Percentiles rank a stretch among this genome's conserved stretches.
phyloP scores from a whole-genome alignment of 257 asterid species.

The Linderniella brevidens region DNA sequence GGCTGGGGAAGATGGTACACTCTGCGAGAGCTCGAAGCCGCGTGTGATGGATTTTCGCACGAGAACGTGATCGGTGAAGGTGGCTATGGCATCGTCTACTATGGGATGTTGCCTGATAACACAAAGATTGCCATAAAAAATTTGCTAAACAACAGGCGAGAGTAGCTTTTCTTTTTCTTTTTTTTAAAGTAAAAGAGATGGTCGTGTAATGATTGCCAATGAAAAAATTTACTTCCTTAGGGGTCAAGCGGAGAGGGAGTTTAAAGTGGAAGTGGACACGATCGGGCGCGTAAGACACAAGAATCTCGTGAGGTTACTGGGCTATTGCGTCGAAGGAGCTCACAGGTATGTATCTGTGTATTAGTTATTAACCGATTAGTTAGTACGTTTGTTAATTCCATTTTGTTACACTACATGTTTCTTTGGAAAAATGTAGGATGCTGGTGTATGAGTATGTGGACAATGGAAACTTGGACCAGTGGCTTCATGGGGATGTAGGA shows the following conservation, averaged over 20 bases:
- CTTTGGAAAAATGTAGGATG: constrained; percentile 33
- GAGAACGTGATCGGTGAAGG: constrained; percentile 99
- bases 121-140: constrained; percentile 80
- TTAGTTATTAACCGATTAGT: neutral
- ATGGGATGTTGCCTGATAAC: constrained; percentile 62
- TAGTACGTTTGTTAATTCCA: neutral
- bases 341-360: constrained; percentile 40
- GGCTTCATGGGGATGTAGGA: constrained; percentile 98
- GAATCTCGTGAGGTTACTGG: constrained; percentile 81
- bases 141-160: constrained; percentile 73
- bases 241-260: constrained; percentile 96
- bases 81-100: constrained; percentile 89
- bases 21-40: constrained; percentile 92
- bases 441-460: constrained; percentile 91
- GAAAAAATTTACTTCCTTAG: constrained; percentile 15
- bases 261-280: constrained; percentile 91
- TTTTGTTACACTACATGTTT: neutral
- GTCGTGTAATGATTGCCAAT: neutral
- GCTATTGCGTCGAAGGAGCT: constrained; percentile 98
- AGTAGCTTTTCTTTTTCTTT: neutral
- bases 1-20: constrained; percentile 99
- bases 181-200: neutral
- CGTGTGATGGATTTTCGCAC: constrained; percentile 77
- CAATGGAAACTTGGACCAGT: constrained; percentile 89
- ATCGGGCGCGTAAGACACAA: constrained; percentile 98